Evolutionary conservation across 352 stramenopile species (phyloP).

Genomic region (Pythium insidiosum): DNA sequence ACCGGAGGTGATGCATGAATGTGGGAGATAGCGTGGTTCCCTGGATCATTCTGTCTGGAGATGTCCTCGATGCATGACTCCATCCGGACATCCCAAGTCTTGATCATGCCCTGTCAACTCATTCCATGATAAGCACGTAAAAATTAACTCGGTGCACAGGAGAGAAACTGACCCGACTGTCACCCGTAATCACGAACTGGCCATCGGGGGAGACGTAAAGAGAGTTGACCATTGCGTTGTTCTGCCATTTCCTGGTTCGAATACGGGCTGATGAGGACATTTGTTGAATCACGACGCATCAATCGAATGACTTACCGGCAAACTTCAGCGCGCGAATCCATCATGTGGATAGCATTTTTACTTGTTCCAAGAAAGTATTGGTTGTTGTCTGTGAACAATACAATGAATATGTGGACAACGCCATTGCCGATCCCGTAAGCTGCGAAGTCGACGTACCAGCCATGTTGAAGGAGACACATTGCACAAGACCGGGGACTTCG

Average conservation of each 20-base stretch:
- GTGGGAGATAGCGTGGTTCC: slow-evolving; percentile 75
- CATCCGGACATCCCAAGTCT: slow-evolving; percentile 84
- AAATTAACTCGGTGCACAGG: too few species aligned
- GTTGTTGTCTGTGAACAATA: slow-evolving; percentile 47
- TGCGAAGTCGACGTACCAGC: slow-evolving; percentile 46
- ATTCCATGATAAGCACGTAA: too few species aligned
- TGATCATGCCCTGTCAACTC: slow-evolving; percentile 77
- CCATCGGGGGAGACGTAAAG: slow-evolving; percentile 71
- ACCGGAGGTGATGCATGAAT: slow-evolving; percentile 67
- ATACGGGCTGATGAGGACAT: too few species aligned
- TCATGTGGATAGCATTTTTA: slow-evolving; percentile 68
- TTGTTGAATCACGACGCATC: too few species aligned
- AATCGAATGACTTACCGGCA: slow-evolving; percentile 14
- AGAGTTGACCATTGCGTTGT: slow-evolving; percentile 84
- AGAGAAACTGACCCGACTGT: slow-evolving; percentile 66
- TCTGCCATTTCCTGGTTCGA: slow-evolving; percentile 70
- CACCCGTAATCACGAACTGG: slow-evolving; percentile 70
- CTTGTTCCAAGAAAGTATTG: slow-evolving; percentile 79
- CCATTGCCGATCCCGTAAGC: too few species aligned
- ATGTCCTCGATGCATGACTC: slow-evolving; percentile 70
- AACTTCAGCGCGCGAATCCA: slow-evolving; percentile 52
- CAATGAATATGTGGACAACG: too few species aligned
- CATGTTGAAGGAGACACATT: slow-evolving; percentile 80
- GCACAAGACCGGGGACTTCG: slow-evolving; percentile 71
- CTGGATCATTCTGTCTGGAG: slow-evolving; percentile 68